phyloP scores from a whole-genome alignment of 2,329 filamentous ascomycete genomes.

The Kalaharituber pfeilii region DNA sequence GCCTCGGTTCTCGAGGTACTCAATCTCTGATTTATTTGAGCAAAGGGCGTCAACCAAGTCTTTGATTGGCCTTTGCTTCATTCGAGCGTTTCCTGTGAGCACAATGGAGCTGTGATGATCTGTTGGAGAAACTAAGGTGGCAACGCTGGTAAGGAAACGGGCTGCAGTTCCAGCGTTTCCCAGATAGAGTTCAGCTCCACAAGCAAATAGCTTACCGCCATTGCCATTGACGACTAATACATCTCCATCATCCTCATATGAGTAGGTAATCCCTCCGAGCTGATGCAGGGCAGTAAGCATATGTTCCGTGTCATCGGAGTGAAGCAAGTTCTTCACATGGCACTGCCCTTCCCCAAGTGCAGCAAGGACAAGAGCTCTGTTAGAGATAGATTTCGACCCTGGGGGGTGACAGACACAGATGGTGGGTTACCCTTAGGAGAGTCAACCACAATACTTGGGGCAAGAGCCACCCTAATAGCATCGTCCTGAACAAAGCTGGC shows the following conservation, averaged over 20 bases:
- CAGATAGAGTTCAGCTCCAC: slow-evolving; percentile 62
- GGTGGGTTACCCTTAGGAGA: slow-evolving; percentile 37
- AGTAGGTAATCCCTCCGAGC: slow-evolving; percentile 71
- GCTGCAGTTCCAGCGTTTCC: slow-evolving; percentile 95
- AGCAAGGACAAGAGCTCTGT: slow-evolving; percentile 82
- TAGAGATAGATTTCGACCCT: slow-evolving; percentile 95
- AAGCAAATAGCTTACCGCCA: slow-evolving; percentile 68
- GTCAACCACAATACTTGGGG: slow-evolving; percentile 52
- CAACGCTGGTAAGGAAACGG: slow-evolving; percentile 82
- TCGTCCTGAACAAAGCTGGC: slow-evolving; percentile 79
- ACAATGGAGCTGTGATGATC: slow-evolving; percentile 48
- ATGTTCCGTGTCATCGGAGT: slow-evolving; percentile 92
- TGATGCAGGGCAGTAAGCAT: slow-evolving; percentile 86
- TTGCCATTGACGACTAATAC: slow-evolving; percentile 77
- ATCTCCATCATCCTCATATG: slow-evolving; percentile 90
- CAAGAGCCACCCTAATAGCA: slow-evolving; percentile 67
- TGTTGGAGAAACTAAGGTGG: slow-evolving; percentile 58
- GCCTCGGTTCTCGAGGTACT: slow-evolving; percentile 67
- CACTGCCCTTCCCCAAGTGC: slow-evolving; percentile 75
- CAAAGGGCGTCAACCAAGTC: slow-evolving; percentile 79
- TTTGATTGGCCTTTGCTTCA: slow-evolving; percentile 91
- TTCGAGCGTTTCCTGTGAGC: slow-evolving; percentile 82
- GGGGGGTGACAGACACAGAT: slow-evolving; percentile 68
- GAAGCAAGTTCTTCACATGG: slow-evolving; percentile 76
- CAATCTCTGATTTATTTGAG: slow-evolving; percentile 69